Percentiles rank a stretch among this genome's conserved stretches.
phyloP scores from a whole-genome alignment of 164 flowering plant genomes.

The Magnolia kwangsiensis region DNA sequence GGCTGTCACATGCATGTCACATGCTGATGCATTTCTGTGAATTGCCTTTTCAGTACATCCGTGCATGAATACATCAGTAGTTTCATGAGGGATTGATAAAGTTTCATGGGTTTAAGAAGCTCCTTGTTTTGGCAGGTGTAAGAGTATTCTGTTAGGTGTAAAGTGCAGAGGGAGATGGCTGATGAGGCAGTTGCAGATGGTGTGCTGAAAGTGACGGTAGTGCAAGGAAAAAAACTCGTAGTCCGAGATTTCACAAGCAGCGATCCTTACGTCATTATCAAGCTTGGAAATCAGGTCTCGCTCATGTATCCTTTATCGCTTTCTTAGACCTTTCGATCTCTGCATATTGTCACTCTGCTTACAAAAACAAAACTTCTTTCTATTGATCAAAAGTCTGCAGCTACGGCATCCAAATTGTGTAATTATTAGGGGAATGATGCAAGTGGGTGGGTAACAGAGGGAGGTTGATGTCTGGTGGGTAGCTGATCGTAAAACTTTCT shows the following conservation, averaged over 20 bases:
- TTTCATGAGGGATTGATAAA: background rate
- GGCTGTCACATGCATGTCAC: background rate
- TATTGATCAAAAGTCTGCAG: background rate
- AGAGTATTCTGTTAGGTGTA: background rate
- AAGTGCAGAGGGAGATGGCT: background rate
- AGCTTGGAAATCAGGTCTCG: constrained; percentile 66
- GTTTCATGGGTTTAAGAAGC: background rate
- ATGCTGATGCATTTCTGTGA: background rate
- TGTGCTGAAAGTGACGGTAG: constrained; percentile 52
- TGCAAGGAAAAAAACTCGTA: constrained; percentile 58
- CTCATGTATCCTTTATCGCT: background rate
- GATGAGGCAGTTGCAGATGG: constrained; percentile 52
- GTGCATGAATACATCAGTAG: background rate
- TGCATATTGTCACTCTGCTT: background rate
- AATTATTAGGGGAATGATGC: background rate
- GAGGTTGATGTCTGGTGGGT: no score
- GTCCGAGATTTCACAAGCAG: constrained; percentile 79
- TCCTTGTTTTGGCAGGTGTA: background rate
- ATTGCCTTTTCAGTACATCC: background rate
- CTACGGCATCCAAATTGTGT: background rate
- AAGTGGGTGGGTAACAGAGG: no score
- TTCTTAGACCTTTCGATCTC: background rate
- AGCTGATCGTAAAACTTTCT: background rate
- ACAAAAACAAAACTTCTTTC: background rate
- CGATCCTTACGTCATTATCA: constrained; percentile 79